Evolutionary conservation across 768 basidiomycete genomes (phyloP).

Genomic region (Daedaleopsis nitida): DNA sequence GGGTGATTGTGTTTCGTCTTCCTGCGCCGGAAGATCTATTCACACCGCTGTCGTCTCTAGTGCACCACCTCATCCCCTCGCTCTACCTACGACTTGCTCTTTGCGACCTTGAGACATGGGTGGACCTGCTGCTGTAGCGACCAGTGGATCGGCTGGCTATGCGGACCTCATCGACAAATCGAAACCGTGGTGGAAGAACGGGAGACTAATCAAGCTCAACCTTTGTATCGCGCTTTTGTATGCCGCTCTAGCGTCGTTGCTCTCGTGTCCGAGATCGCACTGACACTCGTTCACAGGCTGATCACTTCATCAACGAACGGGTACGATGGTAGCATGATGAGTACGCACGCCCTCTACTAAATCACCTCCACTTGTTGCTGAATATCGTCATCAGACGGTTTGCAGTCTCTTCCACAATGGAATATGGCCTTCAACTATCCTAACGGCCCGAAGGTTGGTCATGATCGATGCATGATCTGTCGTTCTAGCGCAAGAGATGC

Average conservation of each 20-base stretch:
- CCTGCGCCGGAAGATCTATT: not conserved
- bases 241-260: not conserved
- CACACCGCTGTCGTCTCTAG: not conserved
- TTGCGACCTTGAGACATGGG: constrained; percentile 21
- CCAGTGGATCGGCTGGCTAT: constrained; percentile 18
- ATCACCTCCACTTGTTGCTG: not conserved
- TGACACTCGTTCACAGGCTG: constrained; percentile 23
- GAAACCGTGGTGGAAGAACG: constrained; percentile 28
- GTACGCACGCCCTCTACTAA: constrained; percentile 18
- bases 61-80: not conserved
- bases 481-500: too few relatives aligned
- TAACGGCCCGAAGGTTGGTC: constrained; percentile 29
- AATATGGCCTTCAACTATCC: constrained; percentile 35
- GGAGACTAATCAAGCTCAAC: constrained; percentile 29
- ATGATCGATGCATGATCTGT: too few relatives aligned
- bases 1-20: not conserved
- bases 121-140: constrained; percentile 27
- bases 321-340: constrained; percentile 45
- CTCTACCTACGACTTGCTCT: not conserved
- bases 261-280: not conserved
- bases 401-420: constrained; percentile 42
- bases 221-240: constrained; percentile 33
- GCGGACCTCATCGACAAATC: constrained; percentile 24
- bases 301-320: constrained; percentile 41
- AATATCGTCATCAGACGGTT: constrained; percentile 29